Evolutionary conservation across 768 basidiomycete genomes (phyloP), one percentile per base, ranked within the genome.

Genomic region (Russula sp.): DNA sequence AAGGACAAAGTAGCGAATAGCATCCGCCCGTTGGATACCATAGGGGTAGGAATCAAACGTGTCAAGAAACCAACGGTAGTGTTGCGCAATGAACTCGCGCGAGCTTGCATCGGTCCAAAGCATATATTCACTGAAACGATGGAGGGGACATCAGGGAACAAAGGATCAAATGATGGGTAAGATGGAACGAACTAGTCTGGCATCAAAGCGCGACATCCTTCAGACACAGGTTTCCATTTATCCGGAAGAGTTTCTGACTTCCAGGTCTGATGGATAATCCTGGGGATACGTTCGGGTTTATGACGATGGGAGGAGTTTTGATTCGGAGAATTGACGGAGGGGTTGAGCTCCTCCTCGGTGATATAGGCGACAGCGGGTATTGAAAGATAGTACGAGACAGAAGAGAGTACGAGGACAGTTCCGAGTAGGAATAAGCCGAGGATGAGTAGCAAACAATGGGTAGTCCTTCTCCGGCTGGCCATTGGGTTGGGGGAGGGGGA

Each of bases 231-330:
- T 64, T 82, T 82, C 95, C 95, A 99, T 64, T 83, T 81, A 49
- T 78, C 75, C 2, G 97, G 97, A 27, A 99, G 79, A 0, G 82
- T 83, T 59, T 95, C 88, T 10, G 89, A 86, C 79, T 95, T 97
- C 97, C 97, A 99, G 27, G 97, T 98, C 82, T 98, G 96, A 75
- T 99, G 97, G 53, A 99, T 83, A 62, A 99, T 91, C 55, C 92
- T 83, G 3, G 95, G 97, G 42, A 98, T 86, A 68, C 81, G 84
- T 71, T 97, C 90, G 44, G 83, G 77, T 65, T 80, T 77, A 62
- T 79, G 81, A 68, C 85, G 81, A 31, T 82, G 78, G 4, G 86
- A 73, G 31, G 85, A 82, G 71, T 88, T 87, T 81, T 82, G 85
- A 52, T 84, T 82, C 49, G 81, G 79, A 31, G 77, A 74, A 68